Conservation (phyloP, 1,284 basidiomycete genomes). For the Jaminaea rosea region DNA sequence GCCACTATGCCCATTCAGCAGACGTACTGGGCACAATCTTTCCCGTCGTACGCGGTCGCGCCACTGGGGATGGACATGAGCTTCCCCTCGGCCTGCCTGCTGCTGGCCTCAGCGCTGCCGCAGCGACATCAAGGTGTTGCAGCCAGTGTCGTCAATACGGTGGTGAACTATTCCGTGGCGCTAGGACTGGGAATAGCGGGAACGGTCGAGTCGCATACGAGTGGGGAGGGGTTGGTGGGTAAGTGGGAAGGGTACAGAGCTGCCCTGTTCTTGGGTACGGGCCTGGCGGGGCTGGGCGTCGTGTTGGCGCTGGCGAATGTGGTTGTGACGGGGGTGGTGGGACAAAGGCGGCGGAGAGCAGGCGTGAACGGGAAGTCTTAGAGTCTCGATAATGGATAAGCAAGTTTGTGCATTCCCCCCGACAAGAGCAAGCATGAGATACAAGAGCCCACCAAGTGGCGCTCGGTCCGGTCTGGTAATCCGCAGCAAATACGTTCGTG, state of each 20-base stretch:
- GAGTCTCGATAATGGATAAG: too few species aligned
- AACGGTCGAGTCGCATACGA: constrained; percentile 21
- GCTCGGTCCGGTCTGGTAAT: too few species aligned
- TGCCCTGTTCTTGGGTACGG: constrained; percentile 8
- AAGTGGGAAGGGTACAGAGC: constrained; percentile 2
- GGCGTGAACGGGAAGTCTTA: too few species aligned
- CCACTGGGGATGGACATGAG: constrained; percentile 31
- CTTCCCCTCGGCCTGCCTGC: constrained; percentile 26
- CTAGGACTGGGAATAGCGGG: constrained; percentile 33
- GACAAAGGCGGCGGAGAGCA: too few species aligned
- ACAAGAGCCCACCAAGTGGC: too few species aligned
- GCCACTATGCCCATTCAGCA: constrained; percentile 14
- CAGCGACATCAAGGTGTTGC: constrained; percentile 24
- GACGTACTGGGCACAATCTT: constrained; percentile 16
- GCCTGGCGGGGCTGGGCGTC: constrained; percentile 7
- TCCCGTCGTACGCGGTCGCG: constrained; percentile 14
- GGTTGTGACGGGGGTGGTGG: neutral
- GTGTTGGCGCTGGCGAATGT: neutral
- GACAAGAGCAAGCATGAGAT: too few species aligned
- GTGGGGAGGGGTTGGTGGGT: constrained; percentile 1
- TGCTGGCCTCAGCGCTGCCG: constrained; percentile 20
- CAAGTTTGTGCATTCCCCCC: too few species aligned
- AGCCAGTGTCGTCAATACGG: constrained; percentile 30
- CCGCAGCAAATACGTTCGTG: too few species aligned
- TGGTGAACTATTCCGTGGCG: constrained; percentile 32